Evolutionary conservation across 2,329 filamentous ascomycete species (phyloP), one percentile per base, ranked within the genome.

Genomic region (Epichloe sylvatica): DNA sequence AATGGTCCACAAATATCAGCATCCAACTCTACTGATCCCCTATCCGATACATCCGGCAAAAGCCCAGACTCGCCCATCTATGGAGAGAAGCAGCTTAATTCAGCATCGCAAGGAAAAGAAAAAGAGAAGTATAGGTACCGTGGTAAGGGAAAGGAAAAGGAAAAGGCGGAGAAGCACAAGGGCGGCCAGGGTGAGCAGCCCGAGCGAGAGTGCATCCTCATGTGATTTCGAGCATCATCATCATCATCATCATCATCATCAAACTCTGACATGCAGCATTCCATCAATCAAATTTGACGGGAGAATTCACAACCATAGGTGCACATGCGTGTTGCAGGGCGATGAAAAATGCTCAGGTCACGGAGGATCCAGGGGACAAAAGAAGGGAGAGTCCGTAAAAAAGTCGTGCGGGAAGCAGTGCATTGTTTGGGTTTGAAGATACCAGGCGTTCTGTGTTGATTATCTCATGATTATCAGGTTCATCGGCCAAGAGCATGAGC

Each of bases 161-260:
- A 69, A 5, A 65, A 67, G 53, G 55, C 62, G 21, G 60, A 62
- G 17, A 66, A 67, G 52, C 60, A 60, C 19, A 72, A 70, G 51
- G 49, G 54, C n/a, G 30, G 34, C 12, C 23, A 44, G 41, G 56
- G 52, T 23, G 60, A 62, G 13, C 67, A 69, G 37, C 66, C 68
- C 1, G 73, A 75, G 51, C 65, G 73, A 54, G 72, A 75, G 57
- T 75, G 73, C 56, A 59, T 56, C 9, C 62, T 75, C 47, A 75
- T 75, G 73, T 75, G 59, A 53, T 40, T 3, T 17, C 12, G 37
- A 12, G 5, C 9, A 34, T 39, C 41, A 45, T 19, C 15, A 30
- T 19, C 21, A 30, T 9, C 21, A 21, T 3, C 21, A 21, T 4
- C 19, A 19, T 3, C 19, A 19, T 3, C 8, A 9, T 4, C 30